Percentiles rank a stretch among this genome's conserved stretches.
These are phyloP conservation scores for Tetrapyrgos nigripes DNA, from an alignment of 1,284 basidiomycete genomes.

Conservation along the genomic window DNA sequence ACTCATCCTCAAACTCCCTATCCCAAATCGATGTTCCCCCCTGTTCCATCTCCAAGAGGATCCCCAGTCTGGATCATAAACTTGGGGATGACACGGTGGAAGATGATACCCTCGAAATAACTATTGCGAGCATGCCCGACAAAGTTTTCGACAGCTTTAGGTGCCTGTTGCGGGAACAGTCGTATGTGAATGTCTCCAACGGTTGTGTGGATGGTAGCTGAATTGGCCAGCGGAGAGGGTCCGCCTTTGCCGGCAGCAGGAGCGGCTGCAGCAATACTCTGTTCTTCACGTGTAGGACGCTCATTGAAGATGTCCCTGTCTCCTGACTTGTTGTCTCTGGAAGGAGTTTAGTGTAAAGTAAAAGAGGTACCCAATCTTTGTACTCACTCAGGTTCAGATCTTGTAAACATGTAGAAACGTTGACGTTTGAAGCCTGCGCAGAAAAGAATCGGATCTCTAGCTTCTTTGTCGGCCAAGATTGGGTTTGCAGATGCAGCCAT, in stretches of 20 bases:
- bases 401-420: slow-evolving; percentile 97
- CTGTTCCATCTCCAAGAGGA: slow-evolving; percentile 96
- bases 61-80: slow-evolving; percentile 99
- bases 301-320: slow-evolving; percentile 99
- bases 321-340: slow-evolving; percentile 83
- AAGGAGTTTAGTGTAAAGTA: neutral
- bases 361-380: slow-evolving; percentile 20
- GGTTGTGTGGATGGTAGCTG: slow-evolving; percentile 94
- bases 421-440: slow-evolving; percentile 93
- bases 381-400: slow-evolving; percentile 90
- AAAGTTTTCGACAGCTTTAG: slow-evolving; percentile 98
- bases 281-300: slow-evolving; percentile 95
- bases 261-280: slow-evolving; percentile 82
- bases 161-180: slow-evolving; percentile 90
- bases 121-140: slow-evolving; percentile 91
- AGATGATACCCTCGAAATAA: slow-evolving; percentile 94
- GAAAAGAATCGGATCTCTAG: slow-evolving; percentile 91
- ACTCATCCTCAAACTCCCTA: slow-evolving; percentile 95
- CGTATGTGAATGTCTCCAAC: slow-evolving; percentile 93
- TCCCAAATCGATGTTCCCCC: slow-evolving; percentile 98
- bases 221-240: slow-evolving; percentile 71
- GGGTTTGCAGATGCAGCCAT: slow-evolving; percentile 98
- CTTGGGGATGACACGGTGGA: slow-evolving; percentile 98
- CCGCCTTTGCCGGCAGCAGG: slow-evolving; percentile 55
- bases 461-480: slow-evolving; percentile 83